Base-by-base conservation (phyloP, 345 rosid species). In the Populus deltoides region DNA sequence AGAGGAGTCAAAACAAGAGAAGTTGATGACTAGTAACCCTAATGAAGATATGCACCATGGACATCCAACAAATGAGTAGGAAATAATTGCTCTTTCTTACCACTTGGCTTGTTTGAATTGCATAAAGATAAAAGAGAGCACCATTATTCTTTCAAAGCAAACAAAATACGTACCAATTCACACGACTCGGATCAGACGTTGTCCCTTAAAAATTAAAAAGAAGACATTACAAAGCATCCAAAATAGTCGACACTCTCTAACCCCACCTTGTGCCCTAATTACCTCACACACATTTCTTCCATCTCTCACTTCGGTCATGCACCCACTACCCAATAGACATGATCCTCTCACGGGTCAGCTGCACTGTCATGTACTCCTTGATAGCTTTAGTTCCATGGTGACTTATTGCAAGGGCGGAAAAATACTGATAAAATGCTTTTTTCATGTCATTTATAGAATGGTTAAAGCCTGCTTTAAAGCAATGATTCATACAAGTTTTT, bases 11-110 rank as follows among this genome's bases (percentile, higher is more conserved):
- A 84, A 74, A 73, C 61, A 78, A 61, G 77, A 78, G 62, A 79
- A 49, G 81, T 82, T 84, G 86, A 87, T 84, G 87, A 87, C 81
- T 57, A 77, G 61, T 24, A 79, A 75, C 77, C 72, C 77, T 71
- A 69, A 75, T 66, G 79, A 83, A 77, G 82, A 77, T 27, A 55
- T 22, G 79, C 81, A 72, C 74, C 36, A 70, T 72, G 81, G 15
- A 73, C 53, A 59, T 17, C 38, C 51, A 77, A 41, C 85, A 79
- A 84, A 88, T 90, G 92, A 86, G 87, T 82, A 75, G 85, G 71
- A 80, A 86, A 88, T 86, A 49, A 88, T 89, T 82, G 79, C 57
- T 83, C 57, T 72, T 78, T 73, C 76, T 59, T 7, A 68, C 73
- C 81, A 70, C 70, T 78, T 59, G 71, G 66, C 22, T 70, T 24